phyloP scores from a whole-genome alignment of 345 rosid genomes.

The Citrus mangshanensis region DNA sequence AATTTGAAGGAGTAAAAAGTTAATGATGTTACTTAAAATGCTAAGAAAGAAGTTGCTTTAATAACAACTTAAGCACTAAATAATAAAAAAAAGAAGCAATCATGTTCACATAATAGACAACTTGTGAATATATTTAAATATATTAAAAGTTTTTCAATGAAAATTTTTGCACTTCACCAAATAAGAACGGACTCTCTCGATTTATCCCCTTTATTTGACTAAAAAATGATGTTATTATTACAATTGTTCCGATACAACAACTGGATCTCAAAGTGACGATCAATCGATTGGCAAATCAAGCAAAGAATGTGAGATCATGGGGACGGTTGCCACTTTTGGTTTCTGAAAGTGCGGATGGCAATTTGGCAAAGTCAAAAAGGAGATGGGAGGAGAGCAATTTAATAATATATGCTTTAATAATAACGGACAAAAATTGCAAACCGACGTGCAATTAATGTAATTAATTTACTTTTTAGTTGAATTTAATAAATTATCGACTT shows the following conservation, averaged over 20 bases:
- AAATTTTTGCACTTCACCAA: too few relatives aligned
- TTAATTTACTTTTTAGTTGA: neutral
- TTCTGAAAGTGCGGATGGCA: too few relatives aligned
- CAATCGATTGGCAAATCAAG: neutral
- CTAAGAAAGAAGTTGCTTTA: too few relatives aligned
- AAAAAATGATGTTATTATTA: neutral
- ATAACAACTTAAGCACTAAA: too few relatives aligned
- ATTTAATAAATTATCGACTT: neutral
- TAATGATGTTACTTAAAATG: too few relatives aligned
- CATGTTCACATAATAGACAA: constrained; percentile 5
- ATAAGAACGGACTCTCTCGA: too few relatives aligned
- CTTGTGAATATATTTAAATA: neutral
- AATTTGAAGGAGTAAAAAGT: too few relatives aligned
- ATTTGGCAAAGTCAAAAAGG: neutral
- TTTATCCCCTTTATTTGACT: neutral
- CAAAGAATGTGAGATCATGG: neutral
- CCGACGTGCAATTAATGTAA: neutral
- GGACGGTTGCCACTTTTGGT: neutral
- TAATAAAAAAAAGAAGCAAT: neutral
- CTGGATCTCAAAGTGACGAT: neutral
- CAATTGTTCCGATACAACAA: neutral
- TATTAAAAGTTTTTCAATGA: too few relatives aligned
- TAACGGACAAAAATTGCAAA: neutral
- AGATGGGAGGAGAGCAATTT: too few relatives aligned
- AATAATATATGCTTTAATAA: neutral